A percentile compares a stretch with the other conserved stretches of the same genome.
phyloP scores from a whole-genome alignment of 2,329 filamentous ascomycete genomes.

The Dactylellina parvicollis region DNA sequence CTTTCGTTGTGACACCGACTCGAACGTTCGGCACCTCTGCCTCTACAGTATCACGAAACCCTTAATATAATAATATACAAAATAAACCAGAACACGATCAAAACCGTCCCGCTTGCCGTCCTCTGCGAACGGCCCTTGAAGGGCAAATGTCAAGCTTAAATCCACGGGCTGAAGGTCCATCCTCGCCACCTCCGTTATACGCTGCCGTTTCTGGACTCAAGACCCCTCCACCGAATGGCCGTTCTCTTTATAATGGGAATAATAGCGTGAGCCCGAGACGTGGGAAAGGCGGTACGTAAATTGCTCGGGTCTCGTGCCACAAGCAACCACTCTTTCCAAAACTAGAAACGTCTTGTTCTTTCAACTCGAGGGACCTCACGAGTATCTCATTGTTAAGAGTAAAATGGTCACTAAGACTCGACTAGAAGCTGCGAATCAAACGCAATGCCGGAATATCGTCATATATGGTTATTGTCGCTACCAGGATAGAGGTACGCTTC shows the following conservation, averaged over 20 bases:
- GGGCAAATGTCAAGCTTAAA: conserved; percentile 54
- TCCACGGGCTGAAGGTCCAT: conserved; percentile 53
- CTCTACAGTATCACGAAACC: neutral
- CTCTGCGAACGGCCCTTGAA: conserved; percentile 46
- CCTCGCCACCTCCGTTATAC: conserved; percentile 52
- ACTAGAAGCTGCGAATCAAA: conserved; percentile 72
- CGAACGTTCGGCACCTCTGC: too few species aligned
- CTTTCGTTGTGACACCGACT: conserved; percentile 10
- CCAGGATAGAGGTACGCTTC: conserved; percentile 76
- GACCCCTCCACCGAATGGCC: conserved; percentile 51
- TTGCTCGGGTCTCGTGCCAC: conserved; percentile 27
- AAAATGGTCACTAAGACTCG: conserved; percentile 40
- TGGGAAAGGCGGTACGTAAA: conserved; percentile 50
- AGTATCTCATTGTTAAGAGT: neutral
- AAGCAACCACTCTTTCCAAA: conserved; percentile 1
- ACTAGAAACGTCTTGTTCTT: neutral
- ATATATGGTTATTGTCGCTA: conserved; percentile 94
- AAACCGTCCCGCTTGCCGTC: conserved; percentile 37
- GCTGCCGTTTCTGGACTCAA: conserved; percentile 51
- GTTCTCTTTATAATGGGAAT: conserved; percentile 52
- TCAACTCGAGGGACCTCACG: neutral
- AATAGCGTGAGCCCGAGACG: conserved; percentile 50
- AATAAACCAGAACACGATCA: too few species aligned
- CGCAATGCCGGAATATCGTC: conserved; percentile 87
- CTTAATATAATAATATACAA: too few species aligned